A percentile compares a stretch with the other conserved stretches of the same genome.
Evolutionary conservation across 1,284 basidiomycete genomes (phyloP).

Genomic region (Xerocomus amazonicus): DNA sequence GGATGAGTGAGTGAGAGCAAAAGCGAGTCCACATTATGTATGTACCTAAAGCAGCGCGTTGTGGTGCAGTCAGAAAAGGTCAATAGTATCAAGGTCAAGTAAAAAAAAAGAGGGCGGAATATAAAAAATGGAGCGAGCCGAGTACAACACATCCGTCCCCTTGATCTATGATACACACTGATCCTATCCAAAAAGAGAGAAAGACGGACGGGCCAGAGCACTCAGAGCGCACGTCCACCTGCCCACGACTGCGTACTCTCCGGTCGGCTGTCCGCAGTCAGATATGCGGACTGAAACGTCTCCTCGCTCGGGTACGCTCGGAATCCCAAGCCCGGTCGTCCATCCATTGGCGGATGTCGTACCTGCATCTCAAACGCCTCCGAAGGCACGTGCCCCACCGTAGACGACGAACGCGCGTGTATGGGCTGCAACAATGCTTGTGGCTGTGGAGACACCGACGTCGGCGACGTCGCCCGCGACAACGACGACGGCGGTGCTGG

Average conservation of each 20-base stretch:
- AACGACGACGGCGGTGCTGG: constrained; percentile 54
- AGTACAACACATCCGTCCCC: constrained; percentile 13
- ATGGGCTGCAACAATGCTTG: not conserved
- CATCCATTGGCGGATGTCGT: constrained; percentile 17
- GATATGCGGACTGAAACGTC: constrained; percentile 1
- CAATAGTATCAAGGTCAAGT: not conserved
- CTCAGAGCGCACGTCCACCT: constrained; percentile 40
- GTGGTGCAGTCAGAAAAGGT: no score
- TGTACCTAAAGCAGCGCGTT: no score
- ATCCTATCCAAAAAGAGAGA: not conserved
- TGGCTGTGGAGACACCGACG: not conserved
- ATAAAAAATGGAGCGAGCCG: not conserved
- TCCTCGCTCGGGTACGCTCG: constrained; percentile 7
- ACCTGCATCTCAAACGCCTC: constrained; percentile 55
- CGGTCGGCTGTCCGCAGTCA: constrained; percentile 14
- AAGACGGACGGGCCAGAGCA: no score
- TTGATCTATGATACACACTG: constrained; percentile 16
- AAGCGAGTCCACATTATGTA: constrained; percentile 3
- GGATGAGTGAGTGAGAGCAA: not conserved
- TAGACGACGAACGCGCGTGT: not conserved
- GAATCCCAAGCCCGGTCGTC: constrained; percentile 1
- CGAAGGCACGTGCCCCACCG: constrained; percentile 9
- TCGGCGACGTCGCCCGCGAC: constrained; percentile 7
- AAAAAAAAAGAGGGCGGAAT: not conserved
- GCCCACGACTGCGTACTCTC: constrained; percentile 40